phyloP scores from a whole-genome alignment of 2,329 filamentous ascomycete species.

The Penicillium sp. region DNA sequence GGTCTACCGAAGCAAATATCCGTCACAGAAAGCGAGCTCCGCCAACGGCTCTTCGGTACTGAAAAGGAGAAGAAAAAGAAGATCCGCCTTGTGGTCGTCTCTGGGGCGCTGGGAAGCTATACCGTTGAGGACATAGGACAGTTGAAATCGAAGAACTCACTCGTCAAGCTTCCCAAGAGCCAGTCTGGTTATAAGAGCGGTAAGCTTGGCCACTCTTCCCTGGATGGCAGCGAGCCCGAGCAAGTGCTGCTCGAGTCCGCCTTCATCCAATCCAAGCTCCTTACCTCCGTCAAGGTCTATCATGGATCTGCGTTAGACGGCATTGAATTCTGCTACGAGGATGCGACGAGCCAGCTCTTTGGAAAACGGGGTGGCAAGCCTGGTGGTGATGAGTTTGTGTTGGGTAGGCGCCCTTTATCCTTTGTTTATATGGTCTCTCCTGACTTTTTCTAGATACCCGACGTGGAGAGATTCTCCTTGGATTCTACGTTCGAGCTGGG shows the following conservation, averaged over 20 bases:
- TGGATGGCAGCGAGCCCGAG: constrained; percentile 63
- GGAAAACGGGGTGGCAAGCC: constrained; percentile 70
- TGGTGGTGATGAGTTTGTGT: constrained; percentile 67
- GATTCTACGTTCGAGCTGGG: constrained; percentile 76
- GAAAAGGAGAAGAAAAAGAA: constrained; percentile 62
- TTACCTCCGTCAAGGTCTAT: constrained; percentile 70
- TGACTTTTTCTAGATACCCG: constrained; percentile 52
- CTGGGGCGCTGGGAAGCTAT: constrained; percentile 66
- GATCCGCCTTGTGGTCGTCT: constrained; percentile 68
- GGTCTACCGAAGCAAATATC: constrained; percentile 65
- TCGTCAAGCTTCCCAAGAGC: constrained; percentile 68
- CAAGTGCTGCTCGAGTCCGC: constrained; percentile 71
- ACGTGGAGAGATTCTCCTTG: constrained; percentile 78
- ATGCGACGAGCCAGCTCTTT: constrained; percentile 76
- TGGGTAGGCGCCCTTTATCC: constrained; percentile 43
- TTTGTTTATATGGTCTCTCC: too few species aligned
- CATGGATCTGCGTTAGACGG: constrained; percentile 74
- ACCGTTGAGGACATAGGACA: constrained; percentile 70
- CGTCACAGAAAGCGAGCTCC: constrained; percentile 69
- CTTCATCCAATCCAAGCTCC: constrained; percentile 62
- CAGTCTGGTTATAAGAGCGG: constrained; percentile 71
- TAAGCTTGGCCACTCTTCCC: constrained; percentile 65
- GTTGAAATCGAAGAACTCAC: constrained; percentile 65
- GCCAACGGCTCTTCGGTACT: constrained; percentile 62
- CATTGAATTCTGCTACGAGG: constrained; percentile 88